Conservation (phyloP, 2,329 filamentous ascomycete species). For the Sporothrix mexicana region DNA sequence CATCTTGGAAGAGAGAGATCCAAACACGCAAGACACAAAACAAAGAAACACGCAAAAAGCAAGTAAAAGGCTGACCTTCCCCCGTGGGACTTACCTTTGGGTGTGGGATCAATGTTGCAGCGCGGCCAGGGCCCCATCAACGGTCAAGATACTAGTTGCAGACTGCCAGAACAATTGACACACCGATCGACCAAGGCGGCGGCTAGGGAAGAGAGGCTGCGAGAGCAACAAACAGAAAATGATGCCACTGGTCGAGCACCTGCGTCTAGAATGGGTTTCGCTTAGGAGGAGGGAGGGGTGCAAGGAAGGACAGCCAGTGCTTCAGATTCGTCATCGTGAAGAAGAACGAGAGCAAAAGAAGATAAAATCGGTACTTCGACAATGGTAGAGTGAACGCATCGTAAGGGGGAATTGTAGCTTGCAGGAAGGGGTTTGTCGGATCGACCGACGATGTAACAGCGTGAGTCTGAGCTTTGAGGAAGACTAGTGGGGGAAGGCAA, state of each 20-base stretch:
- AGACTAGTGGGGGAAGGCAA: neutral
- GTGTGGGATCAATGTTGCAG: constrained; percentile 16
- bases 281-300: constrained; percentile 8
- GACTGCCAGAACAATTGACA: constrained; percentile 11
- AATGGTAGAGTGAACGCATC: constrained; percentile 13
- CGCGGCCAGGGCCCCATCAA: neutral
- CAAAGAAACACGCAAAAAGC: neutral
- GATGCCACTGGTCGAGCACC: constrained; percentile 16
- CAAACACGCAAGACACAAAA: constrained; percentile 22
- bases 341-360: neutral
- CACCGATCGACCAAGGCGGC: neutral
- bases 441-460: constrained; percentile 40
- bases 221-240: neutral
- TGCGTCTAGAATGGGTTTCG: constrained; percentile 21
- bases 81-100: neutral
- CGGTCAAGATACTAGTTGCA: constrained; percentile 8
- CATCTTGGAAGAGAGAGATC: neutral
- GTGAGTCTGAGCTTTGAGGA: constrained; percentile 35
- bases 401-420: constrained; percentile 25
- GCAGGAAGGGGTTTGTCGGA: constrained; percentile 34
- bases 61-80: neutral
- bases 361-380: neutral
- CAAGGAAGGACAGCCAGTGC: constrained; percentile 15
- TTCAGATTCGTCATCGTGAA: constrained; percentile 22
- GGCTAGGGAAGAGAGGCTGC: constrained; percentile 7